Conservation (phyloP, 148 eudicot species). For the Silene latifolia region DNA sequence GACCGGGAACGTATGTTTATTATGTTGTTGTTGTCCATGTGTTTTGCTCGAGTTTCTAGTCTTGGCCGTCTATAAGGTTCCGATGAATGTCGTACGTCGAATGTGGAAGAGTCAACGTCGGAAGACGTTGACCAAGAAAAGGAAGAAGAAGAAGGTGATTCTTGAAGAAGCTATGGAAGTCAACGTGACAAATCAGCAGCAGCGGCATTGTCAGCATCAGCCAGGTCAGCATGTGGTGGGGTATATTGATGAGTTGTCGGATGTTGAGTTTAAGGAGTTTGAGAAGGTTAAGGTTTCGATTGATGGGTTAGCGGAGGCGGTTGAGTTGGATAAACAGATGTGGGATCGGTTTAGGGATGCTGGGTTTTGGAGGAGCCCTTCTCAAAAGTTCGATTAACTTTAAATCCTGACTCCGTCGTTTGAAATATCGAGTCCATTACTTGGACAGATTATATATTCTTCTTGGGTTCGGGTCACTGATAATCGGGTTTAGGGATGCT, state of each 20-base stretch:
- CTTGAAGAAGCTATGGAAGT: slow-evolving; percentile 5
- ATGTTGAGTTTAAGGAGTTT: slow-evolving; percentile 20
- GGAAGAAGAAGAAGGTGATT: slow-evolving; percentile 7
- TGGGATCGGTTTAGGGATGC: slow-evolving; percentile 53
- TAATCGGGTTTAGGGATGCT: too few relatives aligned
- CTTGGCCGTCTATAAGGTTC: slow-evolving; percentile 53
- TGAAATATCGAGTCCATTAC: too few relatives aligned
- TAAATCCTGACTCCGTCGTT: too few relatives aligned
- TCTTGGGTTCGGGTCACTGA: too few relatives aligned
- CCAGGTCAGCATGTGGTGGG: background rate
- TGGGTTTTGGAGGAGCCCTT: slow-evolving; percentile 71
- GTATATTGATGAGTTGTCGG: slow-evolving; percentile 28
- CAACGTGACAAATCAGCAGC: background rate
- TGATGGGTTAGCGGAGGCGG: slow-evolving; percentile 29
- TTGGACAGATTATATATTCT: too few relatives aligned
- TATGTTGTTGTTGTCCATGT: slow-evolving; percentile 73
- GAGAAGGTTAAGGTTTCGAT: slow-evolving; percentile 37
- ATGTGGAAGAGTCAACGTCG: slow-evolving; percentile 21
- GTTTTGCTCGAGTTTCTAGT: slow-evolving; percentile 43
- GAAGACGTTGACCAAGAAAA: slow-evolving; percentile 23
- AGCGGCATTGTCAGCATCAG: background rate
- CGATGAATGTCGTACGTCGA: slow-evolving; percentile 40
- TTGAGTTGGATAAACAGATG: slow-evolving; percentile 55
- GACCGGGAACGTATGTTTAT: slow-evolving; percentile 55
- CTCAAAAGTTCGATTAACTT: slow-evolving; percentile 18